Evolutionary conservation across 176 grass and related monocot species (phyloP), one percentile per base, ranked within the genome.

Genomic region (Aegilops longissima): DNA sequence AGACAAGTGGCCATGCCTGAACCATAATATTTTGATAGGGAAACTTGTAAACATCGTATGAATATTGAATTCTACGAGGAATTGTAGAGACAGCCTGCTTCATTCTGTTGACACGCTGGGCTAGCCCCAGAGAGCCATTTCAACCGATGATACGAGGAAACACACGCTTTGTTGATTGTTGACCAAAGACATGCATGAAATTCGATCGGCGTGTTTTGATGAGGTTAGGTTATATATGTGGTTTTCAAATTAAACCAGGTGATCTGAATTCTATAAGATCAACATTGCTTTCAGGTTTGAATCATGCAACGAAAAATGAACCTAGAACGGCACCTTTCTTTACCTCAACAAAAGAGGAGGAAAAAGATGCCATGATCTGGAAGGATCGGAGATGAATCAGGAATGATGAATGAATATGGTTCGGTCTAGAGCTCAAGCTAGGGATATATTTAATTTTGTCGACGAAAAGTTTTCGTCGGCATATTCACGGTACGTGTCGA

Each of bases 41-140:
- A 83, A 54, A 65, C 29, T 16, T 39, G 69, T 36, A 87, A 84
- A 87, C 35, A 13, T 9, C 44, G 14, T 61, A 80, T 29, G 72
- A 80, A 47, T 80, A 67, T 16, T 59, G 66, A 54, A 24, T 79
- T 39, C 17, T 44, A 20, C 5, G 40, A 79, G 12, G 9, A 78
- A 59, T 87, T 87, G 40, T 35, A 66, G 61, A 75, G 45, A 66
- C 34, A 2, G 31, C n/a, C 35, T 38, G 16, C 9, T 83, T 83
- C 66, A 47, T 18, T 75, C n/a, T 35, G 59, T 90, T 90, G 80
- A 87, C 73, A 90, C 58, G 38, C 64, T 8, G 31, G 17, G 5
- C 27, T 34, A 34, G 54, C 54, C 13, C 40, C 21, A 75, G 72
- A 73, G 38, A 75, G 72, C 42, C 23, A 29, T 45, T 73, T 73